These are phyloP conservation scores for Pseudozyma sp. DNA, from an alignment of 1,284 basidiomycete species.

Conservation along the genomic window DNA sequence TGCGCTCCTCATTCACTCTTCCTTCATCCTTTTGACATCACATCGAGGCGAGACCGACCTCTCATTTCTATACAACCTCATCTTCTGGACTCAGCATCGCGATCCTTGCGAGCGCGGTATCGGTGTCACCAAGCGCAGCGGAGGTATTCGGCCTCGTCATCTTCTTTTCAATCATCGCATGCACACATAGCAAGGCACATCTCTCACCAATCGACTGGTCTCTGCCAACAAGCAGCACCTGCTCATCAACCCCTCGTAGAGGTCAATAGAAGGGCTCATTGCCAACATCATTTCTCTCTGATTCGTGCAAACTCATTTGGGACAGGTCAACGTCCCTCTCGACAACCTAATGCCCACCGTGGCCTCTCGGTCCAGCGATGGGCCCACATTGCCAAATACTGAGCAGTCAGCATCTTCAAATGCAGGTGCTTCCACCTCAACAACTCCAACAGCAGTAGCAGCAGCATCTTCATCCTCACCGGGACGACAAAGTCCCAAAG, in stretches of 20 bases:
- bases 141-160: no score
- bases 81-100: no score
- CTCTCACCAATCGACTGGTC: no score
- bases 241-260: background rate
- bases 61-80: no score
- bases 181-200: background rate
- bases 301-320: background rate
- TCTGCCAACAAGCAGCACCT: background rate
- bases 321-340: conserved; percentile 5
- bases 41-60: no score
- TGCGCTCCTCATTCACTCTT: no score
- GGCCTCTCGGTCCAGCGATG: conserved; percentile 48
- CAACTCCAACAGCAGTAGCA: conserved; percentile 20
- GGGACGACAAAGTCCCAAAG: conserved; percentile 24
- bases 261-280: background rate
- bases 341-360: conserved; percentile 36
- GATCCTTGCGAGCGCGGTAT: no score
- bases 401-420: conserved; percentile 2
- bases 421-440: conserved; percentile 1
- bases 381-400: conserved; percentile 28
- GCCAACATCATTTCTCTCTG: background rate
- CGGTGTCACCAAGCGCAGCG: no score
- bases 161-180: no score
- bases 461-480: conserved; percentile 16
- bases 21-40: no score